Evolutionary conservation across 306 rosid genomes (phyloP).

Genomic region (Ceratonia siliqua): DNA sequence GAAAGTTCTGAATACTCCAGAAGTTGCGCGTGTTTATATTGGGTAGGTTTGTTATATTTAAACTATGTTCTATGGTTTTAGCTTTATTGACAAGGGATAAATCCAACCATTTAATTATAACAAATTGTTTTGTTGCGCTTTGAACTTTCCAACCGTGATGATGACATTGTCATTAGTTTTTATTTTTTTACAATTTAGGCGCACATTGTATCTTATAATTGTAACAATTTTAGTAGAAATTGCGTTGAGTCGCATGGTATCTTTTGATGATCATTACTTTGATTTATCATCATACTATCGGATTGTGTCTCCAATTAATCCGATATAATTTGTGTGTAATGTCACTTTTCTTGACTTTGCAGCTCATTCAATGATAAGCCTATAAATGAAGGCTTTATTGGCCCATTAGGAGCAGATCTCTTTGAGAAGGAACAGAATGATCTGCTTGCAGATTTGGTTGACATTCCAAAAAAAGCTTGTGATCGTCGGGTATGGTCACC

Average conservation of each 20-base stretch:
- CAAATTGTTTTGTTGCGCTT: not conserved
- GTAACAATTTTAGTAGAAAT: not conserved
- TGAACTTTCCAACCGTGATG: not conserved
- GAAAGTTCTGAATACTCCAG: constrained; percentile 86
- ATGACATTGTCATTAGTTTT: not conserved
- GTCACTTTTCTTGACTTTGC: constrained; percentile 12
- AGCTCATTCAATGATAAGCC: constrained; percentile 90
- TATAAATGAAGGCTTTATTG: constrained; percentile 52
- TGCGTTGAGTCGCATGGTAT: constrained; percentile 9
- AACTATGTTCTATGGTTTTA: not conserved
- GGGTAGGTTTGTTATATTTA: constrained; percentile 57
- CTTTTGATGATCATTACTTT: not conserved
- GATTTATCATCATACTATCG: constrained; percentile 17
- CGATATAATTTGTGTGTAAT: not conserved
- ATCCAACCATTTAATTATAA: not conserved
- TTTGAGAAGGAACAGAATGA: constrained; percentile 86
- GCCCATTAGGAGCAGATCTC: constrained; percentile 72
- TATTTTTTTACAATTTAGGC: not conserved
- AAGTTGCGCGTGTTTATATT: constrained; percentile 85
- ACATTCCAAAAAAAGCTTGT: constrained; percentile 88
- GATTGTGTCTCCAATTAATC: not conserved
- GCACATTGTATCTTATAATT: not conserved
- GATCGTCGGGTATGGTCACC: constrained; percentile 70
- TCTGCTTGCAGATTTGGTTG: constrained; percentile 73
- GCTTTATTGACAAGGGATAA: not conserved